Evolutionary conservation across 768 basidiomycete genomes (phyloP).

Genomic region (Psilocybe cubensis): DNA sequence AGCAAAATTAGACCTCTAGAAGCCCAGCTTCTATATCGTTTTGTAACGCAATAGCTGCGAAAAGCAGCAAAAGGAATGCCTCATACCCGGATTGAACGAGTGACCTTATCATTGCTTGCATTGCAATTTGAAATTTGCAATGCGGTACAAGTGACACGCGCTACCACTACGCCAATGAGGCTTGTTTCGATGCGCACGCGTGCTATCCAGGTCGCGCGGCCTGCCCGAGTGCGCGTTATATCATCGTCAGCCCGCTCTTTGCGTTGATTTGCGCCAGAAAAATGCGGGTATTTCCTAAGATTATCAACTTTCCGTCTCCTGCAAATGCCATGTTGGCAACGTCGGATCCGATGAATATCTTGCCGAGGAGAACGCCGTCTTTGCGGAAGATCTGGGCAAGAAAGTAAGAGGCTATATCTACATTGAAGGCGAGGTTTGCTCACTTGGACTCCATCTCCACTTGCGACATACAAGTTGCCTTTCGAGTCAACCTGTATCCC

Average conservation of each 20-base stretch:
- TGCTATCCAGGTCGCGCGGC: no score
- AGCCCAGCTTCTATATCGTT: no score
- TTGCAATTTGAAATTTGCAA: neutral
- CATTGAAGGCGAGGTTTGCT: slow-evolving; percentile 36
- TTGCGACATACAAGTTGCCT: slow-evolving; percentile 68
- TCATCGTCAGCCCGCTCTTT: slow-evolving; percentile 11
- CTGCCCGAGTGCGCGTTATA: no score
- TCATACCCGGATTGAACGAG: slow-evolving; percentile 49
- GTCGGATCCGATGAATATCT: slow-evolving; percentile 54
- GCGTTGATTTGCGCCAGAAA: slow-evolving; percentile 49
- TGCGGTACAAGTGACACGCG: slow-evolving; percentile 44
- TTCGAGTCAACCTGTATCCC: slow-evolving; percentile 65
- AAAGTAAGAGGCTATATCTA: neutral
- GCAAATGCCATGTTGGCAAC: slow-evolving; percentile 52
- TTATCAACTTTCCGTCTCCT: slow-evolving; percentile 39
- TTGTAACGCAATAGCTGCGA: neutral
- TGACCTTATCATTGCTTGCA: slow-evolving; percentile 42
- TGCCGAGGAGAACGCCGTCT: slow-evolving; percentile 62
- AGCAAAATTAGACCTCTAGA: no score
- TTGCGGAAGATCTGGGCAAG: slow-evolving; percentile 52
- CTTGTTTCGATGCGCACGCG: no score
- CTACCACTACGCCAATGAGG: slow-evolving; percentile 47
- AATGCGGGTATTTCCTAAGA: slow-evolving; percentile 48
- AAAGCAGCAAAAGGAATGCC: slow-evolving; percentile 31
- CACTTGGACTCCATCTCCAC: slow-evolving; percentile 69